These are phyloP conservation scores for Amanita pseudoporphyria DNA, from an alignment of 768 basidiomycete genomes.

Conservation along the genomic window DNA sequence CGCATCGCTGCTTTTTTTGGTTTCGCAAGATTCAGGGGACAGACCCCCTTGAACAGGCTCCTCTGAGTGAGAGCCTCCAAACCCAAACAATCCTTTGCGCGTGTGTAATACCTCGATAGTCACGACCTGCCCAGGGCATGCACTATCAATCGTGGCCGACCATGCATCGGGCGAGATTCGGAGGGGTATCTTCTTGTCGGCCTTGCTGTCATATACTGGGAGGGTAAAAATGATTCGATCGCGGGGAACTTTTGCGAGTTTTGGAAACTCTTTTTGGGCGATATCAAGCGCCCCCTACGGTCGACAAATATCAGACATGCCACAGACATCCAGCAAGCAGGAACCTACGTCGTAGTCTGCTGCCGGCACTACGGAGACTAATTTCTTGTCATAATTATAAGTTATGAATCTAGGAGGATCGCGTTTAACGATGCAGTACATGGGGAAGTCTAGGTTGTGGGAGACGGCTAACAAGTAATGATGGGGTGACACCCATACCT, in stretches of 20 bases:
- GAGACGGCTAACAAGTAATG: neutral
- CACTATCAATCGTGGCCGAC: slow-evolving; percentile 17
- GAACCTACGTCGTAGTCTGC: slow-evolving; percentile 29
- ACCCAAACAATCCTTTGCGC: neutral
- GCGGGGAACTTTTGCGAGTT: slow-evolving; percentile 26
- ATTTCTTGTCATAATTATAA: slow-evolving; percentile 30
- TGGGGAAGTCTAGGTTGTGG: neutral
- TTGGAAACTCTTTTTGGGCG: slow-evolving; percentile 39
- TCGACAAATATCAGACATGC: neutral
- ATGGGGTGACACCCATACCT: neutral
- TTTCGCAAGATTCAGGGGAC: no score
- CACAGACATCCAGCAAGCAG: neutral
- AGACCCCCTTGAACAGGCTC: neutral
- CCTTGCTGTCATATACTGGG: slow-evolving; percentile 21
- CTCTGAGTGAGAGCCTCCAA: neutral
- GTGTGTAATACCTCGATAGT: neutral
- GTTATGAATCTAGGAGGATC: slow-evolving; percentile 37
- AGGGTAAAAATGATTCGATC: slow-evolving; percentile 36
- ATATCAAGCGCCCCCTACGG: slow-evolving; percentile 40
- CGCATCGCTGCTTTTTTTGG: neutral
- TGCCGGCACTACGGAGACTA: slow-evolving; percentile 44
- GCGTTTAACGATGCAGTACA: slow-evolving; percentile 8
- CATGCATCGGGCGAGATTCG: slow-evolving; percentile 46
- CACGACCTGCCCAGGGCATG: slow-evolving; percentile 6
- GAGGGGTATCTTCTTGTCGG: slow-evolving; percentile 20